These are phyloP conservation scores for Leccinum obscurum DNA, from an alignment of 768 basidiomycete genomes.

Conservation along the genomic window DNA sequence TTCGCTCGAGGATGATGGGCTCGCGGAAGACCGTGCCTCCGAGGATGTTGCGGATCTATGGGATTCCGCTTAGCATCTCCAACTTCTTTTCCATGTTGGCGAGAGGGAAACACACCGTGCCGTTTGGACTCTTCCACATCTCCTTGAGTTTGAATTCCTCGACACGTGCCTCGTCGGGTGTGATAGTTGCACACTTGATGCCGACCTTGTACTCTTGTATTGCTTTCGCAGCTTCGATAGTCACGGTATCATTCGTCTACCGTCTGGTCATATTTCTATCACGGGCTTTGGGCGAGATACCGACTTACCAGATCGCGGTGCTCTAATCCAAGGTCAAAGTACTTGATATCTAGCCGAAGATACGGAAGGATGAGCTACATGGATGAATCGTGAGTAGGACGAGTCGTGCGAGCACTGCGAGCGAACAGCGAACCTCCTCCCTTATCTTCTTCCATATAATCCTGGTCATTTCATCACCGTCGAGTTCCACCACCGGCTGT, in stretches of 20 bases:
- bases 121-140: conserved; percentile 99
- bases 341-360: conserved; percentile 95
- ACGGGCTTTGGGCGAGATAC: background rate
- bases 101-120: conserved; percentile 59
- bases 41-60: conserved; percentile 92
- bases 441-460: conserved; percentile 99
- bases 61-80: conserved; percentile 1
- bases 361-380: conserved; percentile 92
- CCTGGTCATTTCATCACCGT: conserved; percentile 98
- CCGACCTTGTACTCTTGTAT: conserved; percentile 94
- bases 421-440: conserved; percentile 67
- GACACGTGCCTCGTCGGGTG: conserved; percentile 95
- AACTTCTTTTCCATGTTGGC: background rate
- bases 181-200: conserved; percentile 99
- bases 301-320: conserved; percentile 75
- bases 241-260: conserved; percentile 92
- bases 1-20: conserved; percentile 88
- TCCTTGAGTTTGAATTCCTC: conserved; percentile 97
- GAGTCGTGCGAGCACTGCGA: background rate
- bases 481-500: conserved; percentile 92
- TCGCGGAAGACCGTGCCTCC: conserved; percentile 99
- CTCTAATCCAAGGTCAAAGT: conserved; percentile 96
- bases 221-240: conserved; percentile 90
- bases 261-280: conserved; percentile 1
- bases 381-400: conserved; percentile 1